Evolutionary conservation across 495 filamentous ascomycete species (phyloP).

Genomic region (Echria macrotheca): DNA sequence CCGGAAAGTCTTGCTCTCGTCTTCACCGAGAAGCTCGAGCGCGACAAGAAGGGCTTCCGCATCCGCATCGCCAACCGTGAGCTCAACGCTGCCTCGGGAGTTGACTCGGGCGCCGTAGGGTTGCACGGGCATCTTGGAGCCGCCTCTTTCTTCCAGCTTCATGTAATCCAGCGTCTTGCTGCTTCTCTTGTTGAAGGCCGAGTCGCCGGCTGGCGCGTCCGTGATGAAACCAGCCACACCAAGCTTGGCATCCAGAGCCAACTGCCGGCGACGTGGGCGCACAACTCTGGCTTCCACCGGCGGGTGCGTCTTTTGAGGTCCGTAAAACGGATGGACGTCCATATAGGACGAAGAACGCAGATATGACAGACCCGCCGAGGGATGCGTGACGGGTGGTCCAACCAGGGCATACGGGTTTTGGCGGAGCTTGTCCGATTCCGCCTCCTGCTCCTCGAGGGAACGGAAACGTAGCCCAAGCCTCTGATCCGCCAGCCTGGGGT

Average conservation of each 20-base stretch:
- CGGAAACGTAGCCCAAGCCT: no score
- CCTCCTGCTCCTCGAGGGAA: no score
- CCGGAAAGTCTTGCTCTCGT: constrained; percentile 23
- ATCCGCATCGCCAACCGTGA: constrained; percentile 45
- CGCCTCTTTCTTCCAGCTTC: constrained; percentile 53
- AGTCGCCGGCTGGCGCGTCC: constrained; percentile 23
- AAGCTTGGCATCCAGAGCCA: constrained; percentile 17
- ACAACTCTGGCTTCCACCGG: constrained; percentile 68
- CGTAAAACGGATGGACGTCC: constrained; percentile 76
- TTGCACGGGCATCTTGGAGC: constrained; percentile 60
- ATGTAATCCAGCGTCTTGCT: constrained; percentile 31
- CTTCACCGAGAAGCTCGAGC: constrained; percentile 38
- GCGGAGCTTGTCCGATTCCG: no score
- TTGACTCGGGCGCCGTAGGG: constrained; percentile 52
- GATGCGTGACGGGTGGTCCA: constrained; percentile 80
- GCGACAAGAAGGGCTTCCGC: constrained; percentile 46
- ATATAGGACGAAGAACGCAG: constrained; percentile 62
- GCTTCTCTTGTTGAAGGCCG: constrained; percentile 20
- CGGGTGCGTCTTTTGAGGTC: constrained; percentile 59
- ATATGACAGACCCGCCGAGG: constrained; percentile 86
- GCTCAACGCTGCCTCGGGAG: constrained; percentile 52
- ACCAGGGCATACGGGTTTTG: constrained; percentile 50
- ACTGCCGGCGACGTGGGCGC: constrained; percentile 37
- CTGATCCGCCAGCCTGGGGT: constrained; percentile 11
- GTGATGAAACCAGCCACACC: constrained; percentile 49